Percentiles rank a stretch among this genome's conserved stretches.
These are phyloP conservation scores for Viola pubescens DNA, from an alignment of 441 rosid genomes.

Conservation along the genomic window DNA sequence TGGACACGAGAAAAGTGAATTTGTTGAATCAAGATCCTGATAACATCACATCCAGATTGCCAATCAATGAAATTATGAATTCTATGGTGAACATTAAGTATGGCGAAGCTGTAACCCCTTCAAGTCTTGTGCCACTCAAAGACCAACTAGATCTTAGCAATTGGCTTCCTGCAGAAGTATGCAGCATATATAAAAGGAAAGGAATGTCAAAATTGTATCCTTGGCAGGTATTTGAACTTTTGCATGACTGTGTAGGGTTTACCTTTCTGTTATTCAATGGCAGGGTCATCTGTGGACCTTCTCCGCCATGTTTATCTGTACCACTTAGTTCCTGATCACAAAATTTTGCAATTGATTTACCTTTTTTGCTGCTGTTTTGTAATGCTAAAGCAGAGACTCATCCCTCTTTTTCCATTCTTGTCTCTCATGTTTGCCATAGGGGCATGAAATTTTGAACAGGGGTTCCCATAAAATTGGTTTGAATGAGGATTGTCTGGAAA, in stretches of 20 bases:
- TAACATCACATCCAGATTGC: slow-evolving; percentile 25
- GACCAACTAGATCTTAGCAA: slow-evolving; percentile 48
- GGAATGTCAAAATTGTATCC: slow-evolving; percentile 80
- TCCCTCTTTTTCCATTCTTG: too few species aligned
- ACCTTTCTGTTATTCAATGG: slow-evolving; percentile 13
- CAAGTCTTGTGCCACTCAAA: slow-evolving; percentile 43
- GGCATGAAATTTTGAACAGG: too few species aligned
- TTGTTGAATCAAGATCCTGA: slow-evolving; percentile 25
- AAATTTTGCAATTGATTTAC: too few species aligned
- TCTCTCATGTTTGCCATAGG: too few species aligned
- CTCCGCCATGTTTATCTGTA: background rate
- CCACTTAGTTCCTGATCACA: too few species aligned
- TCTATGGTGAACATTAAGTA: slow-evolving; percentile 26
- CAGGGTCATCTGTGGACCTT: background rate
- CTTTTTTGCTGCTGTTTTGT: too few species aligned
- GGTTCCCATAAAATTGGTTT: too few species aligned
- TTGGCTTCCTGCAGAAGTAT: slow-evolving; percentile 89
- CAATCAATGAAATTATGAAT: slow-evolving; percentile 29
- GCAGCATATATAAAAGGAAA: slow-evolving; percentile 64
- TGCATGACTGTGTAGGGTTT: slow-evolving; percentile 4
- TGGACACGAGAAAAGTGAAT: slow-evolving; percentile 24
- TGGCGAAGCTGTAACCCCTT: slow-evolving; percentile 60
- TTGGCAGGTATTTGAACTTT: slow-evolving; percentile 72
- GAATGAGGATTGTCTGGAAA: too few species aligned
- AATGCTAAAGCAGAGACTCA: too few species aligned